Base-by-base conservation (phyloP, 2,329 filamentous ascomycete species). In the Leptographium flavum region DNA sequence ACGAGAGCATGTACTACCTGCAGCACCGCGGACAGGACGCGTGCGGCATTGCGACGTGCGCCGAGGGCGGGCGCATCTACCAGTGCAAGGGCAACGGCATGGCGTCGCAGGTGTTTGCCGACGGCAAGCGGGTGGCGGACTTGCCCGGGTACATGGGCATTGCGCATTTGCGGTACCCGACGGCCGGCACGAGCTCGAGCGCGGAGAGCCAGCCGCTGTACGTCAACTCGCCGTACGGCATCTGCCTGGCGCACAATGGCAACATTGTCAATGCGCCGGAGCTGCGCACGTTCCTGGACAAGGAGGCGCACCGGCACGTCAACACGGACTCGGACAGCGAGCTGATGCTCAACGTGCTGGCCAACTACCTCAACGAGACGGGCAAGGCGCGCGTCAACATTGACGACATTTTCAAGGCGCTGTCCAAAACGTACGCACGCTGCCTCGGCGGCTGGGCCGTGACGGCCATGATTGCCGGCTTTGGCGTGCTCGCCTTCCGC, bases 151-250 rank as follows among this genome's bases (percentile, higher is more conserved):
- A 77, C 62, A 88, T 90, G 83, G 87, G 86, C 50, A 72, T 94
- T 49, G 83, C 78, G 35, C 88, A 94, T 62, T 64, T 94, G 54
- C 73, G 88, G 60, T 95, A 94, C 62, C 88, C 88, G 10, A 94
- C 88, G 9, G 83, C 84, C 14, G 87, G 88, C 47, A 90, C 81
- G 60, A 85, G 81, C 54, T 68, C 66, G 46, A 88, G 86, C 57
- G 80, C 85, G 10, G 86, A 94, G 63, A 84, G 86, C 14, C 87
- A 94, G 63, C 88, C 87, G 1, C 93, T 94, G 62, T 94, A 92
- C 60, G 85, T 90, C 55, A 94, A 93, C 66, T 75, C 73, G 49
- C 86, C 85, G 1, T 92, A 87, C 58, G 86, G 87, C 40, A 82
- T 93, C 54, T 83, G 74, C 57, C 74, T 90, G 59, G 75, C 80